Base-by-base conservation (phyloP, 202 grass and related monocot genomes). In the Setaria viridis region DNA sequence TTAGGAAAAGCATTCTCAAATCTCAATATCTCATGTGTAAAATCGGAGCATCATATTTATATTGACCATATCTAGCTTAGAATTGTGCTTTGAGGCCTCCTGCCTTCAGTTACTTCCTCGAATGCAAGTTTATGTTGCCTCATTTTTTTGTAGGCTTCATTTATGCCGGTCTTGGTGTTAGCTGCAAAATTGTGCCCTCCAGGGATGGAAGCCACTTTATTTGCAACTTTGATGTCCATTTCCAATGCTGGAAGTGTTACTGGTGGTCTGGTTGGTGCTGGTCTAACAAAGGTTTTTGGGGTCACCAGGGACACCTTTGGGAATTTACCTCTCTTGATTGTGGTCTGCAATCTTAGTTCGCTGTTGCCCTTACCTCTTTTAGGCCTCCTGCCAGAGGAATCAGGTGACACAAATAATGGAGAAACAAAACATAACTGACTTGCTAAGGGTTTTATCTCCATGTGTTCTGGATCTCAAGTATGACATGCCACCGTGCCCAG, bases 91-190 rank as follows among this genome's bases (percentile, higher is more conserved):
- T 35, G 74, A 76, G 20, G 19, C 34, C 34, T 78, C 17, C 5
- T 43, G 39, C 21, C 35, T 82, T 83, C 11, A 72, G 19, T 53
- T 70, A 33, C 19, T 72, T 57, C 47, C 29, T 87, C 70, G 33
- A 79, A 67, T 87, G 68, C 70, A 81, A 57, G 77, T 49, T 58
- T 72, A 79, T 82, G 62, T 80, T 37, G 4, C 15, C 51, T 83
- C 47, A 62, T 74, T 19, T 59, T 56, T 42, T 60, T 93, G 74
- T 88, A 99, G 97, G 97, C 97, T 88, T 94, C 97, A 49, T 99
- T 99, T 88, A 99, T 99, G 94, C 97, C 97, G 11, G 97, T 99
- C 64, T 85, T 99, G 73, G 97, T 97, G 56, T 86, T 99, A 85
- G 97, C 97, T 88, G 97, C 97, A 83, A 97, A 93, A 84, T 85